A percentile compares a stretch with the other conserved stretches of the same genome.
Conservation (phyloP, 306 rosid species). For the Arachis hypogaea region DNA sequence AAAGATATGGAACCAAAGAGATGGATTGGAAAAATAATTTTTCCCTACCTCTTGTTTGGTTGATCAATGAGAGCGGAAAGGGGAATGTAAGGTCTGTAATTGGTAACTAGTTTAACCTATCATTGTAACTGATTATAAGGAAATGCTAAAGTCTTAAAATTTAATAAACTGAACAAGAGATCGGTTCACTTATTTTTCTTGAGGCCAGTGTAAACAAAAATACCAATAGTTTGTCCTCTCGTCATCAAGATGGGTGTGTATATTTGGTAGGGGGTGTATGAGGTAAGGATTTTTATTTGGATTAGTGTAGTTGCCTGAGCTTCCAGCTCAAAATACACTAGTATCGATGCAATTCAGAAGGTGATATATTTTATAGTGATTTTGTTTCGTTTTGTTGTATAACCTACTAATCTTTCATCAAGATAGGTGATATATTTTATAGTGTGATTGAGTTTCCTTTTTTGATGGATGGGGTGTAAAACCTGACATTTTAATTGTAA, state of each 20-base stretch:
- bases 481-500: neutral
- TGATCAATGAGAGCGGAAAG: neutral
- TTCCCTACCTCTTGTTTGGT: neutral
- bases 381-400: neutral
- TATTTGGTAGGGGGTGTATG: too few species aligned
- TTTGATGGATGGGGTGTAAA: neutral
- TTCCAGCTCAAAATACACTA: too few species aligned
- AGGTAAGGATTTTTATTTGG: too few species aligned
- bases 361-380: too few species aligned
- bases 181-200: too few species aligned
- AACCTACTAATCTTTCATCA: slow-evolving; percentile 7
- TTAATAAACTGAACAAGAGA: too few species aligned
- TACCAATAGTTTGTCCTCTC: too few species aligned
- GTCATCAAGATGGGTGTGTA: too few species aligned
- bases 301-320: too few species aligned
- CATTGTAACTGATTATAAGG: neutral
- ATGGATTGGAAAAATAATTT: neutral
- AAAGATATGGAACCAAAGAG: neutral
- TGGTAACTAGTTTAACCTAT: neutral
- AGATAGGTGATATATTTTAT: slow-evolving; percentile 4
- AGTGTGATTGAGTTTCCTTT: neutral
- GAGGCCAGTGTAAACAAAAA: too few species aligned
- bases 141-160: neutral
- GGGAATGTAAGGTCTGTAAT: slow-evolving; percentile 1
- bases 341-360: too few species aligned